Base-by-base conservation (phyloP, 2,329 filamentous ascomycete species). In the Nakataea oryzae region DNA sequence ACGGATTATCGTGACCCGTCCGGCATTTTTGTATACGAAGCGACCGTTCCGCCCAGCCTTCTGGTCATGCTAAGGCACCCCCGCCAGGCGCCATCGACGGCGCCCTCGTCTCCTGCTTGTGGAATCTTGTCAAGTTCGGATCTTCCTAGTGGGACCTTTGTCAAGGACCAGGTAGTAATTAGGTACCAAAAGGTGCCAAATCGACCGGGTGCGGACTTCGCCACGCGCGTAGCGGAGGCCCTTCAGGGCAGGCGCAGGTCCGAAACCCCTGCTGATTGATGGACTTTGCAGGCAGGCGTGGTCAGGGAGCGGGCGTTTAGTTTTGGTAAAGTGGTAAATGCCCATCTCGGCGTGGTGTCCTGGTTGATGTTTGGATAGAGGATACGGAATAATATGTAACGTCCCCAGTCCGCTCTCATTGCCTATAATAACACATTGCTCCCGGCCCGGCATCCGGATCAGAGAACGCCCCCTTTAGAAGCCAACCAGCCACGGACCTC, bases 401-500 rank as follows among this genome's bases (percentile, higher is more conserved):
- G 5, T n/a, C 3, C 17, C 8, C n/a, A 14, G 30, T 14, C 6
- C 8, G 12, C 17, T 41, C 12, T 41, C 17, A 12, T 17, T 17
- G 7, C 12, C 13, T 3, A 41, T 41, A n/a, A n/a, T n/a, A n/a
- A n/a, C n/a, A n/a, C n/a, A n/a, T n/a, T n/a, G n/a, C n/a, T n/a
- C 34, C 34, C 12, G 34, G 4, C 34, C 17, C 13, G 34, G 32
- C 28, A 58, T 9, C 24, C 56, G 3, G 12, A 21, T 61, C 27
- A 61, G 21, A 61, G 54, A 13, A 30, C 59, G 14, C 59, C 59
- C 21, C 59, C 59, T 12, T 61, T 61, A 4, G 50, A 56, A 3
- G 59, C 63, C 56, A 69, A 55, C 67, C 67, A 67, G 1, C 34
- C 63, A 41, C 64, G 63, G 6, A 66, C 63, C 61, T 67, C 66